These are phyloP conservation scores for Domatiomyces globalis DNA, from an alignment of 2,329 filamentous ascomycete genomes.

Conservation along the genomic window DNA sequence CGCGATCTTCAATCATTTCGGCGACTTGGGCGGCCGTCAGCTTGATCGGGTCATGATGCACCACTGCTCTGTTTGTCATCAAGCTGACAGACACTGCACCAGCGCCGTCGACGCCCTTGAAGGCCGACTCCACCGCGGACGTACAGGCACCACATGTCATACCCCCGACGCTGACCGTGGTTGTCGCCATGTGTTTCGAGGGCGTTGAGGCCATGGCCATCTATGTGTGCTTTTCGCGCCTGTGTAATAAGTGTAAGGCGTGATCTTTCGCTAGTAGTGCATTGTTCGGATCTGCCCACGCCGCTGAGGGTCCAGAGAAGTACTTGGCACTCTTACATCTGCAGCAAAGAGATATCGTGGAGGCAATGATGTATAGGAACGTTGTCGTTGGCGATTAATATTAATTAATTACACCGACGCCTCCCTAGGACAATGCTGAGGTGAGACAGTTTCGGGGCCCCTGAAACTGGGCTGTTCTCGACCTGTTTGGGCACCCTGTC, in stretches of 20 bases:
- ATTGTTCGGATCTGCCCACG: neutral
- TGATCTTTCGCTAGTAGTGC: neutral
- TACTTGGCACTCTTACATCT: neutral
- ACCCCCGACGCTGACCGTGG: conserved; percentile 77
- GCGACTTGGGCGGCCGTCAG: conserved; percentile 62
- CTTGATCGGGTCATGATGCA: conserved; percentile 68
- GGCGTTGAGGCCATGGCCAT: neutral
- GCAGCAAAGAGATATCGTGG: no score
- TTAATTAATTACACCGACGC: neutral
- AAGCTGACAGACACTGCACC: conserved; percentile 81
- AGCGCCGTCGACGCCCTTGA: conserved; percentile 67
- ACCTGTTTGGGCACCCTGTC: no score
- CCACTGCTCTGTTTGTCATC: conserved; percentile 88
- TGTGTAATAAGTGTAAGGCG: neutral
- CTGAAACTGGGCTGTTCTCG: no score
- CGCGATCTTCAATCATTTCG: conserved; percentile 80
- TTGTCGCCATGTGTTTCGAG: conserved; percentile 64
- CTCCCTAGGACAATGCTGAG: no score
- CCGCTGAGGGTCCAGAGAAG: no score
- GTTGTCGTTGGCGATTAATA: no score
- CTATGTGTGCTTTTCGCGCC: no score
- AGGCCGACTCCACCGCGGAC: conserved; percentile 83
- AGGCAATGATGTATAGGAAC: no score
- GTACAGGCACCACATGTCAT: conserved; percentile 87
- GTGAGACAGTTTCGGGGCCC: no score